These are phyloP conservation scores for Eremochloa ophiuroides DNA, from an alignment of 176 grass and related monocot genomes.

Conservation along the genomic window DNA sequence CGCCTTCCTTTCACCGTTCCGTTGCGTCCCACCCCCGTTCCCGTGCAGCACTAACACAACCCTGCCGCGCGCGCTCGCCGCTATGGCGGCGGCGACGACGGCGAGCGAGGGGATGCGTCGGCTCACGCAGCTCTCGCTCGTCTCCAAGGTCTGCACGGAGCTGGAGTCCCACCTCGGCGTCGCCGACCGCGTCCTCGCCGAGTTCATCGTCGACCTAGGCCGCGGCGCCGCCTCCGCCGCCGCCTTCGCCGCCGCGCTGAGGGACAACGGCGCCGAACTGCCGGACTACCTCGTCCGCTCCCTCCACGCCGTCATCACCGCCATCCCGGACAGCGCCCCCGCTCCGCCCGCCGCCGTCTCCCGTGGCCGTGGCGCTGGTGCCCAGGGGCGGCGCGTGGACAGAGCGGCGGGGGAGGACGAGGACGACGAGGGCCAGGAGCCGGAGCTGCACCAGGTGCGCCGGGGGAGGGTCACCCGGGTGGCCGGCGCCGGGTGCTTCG, in stretches of 20 bases:
- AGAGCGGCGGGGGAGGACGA: conserved; percentile 36
- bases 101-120: neutral
- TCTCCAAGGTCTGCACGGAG: conserved; percentile 74
- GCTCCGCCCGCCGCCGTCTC: neutral
- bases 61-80: neutral
- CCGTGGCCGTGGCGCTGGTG: neutral
- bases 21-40: neutral
- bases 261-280: conserved; percentile 61
- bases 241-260: conserved; percentile 62
- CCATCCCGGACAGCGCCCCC: conserved; percentile 42
- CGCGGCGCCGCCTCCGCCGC: conserved; percentile 41
- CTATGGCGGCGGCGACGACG: neutral
- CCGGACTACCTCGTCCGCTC: conserved; percentile 80
- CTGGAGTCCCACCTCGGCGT: conserved; percentile 71
- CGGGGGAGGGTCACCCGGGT: conserved; percentile 65
- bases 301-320: conserved; percentile 80
- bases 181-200: conserved; percentile 78
- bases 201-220: conserved; percentile 77
- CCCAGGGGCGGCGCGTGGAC: neutral
- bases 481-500: conserved; percentile 81
- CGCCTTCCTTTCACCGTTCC: neutral
- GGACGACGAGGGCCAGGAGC: conserved; percentile 45
- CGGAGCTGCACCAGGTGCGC: conserved; percentile 71
- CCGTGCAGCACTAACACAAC: neutral
- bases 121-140: conserved; percentile 37